These are phyloP conservation scores for Stellera chamaejasme DNA, from an alignment of 345 rosid species.

Conservation along the genomic window DNA sequence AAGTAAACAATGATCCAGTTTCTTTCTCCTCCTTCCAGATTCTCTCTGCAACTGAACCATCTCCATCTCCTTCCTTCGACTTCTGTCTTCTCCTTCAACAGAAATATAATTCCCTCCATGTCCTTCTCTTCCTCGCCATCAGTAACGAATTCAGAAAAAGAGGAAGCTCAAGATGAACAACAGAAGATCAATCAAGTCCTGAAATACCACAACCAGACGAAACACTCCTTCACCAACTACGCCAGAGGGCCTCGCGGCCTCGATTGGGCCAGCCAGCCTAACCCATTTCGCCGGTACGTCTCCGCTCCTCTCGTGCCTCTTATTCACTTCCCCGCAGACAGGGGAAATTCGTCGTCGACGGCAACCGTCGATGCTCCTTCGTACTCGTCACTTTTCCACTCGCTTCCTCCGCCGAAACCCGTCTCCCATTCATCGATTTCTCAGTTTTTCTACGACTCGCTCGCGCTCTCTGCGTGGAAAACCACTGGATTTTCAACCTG, in stretches of 20 bases:
- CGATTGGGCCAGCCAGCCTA: slow-evolving; percentile 91
- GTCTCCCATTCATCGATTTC: slow-evolving; percentile 51
- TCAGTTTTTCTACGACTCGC: slow-evolving; percentile 55
- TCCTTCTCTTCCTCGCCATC: slow-evolving; percentile 25
- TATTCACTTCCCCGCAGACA: slow-evolving; percentile 22
- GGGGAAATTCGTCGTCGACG: slow-evolving; percentile 7
- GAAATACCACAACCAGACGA: slow-evolving; percentile 66
- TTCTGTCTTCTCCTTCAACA: slow-evolving; percentile 15
- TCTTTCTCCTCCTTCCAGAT: slow-evolving; percentile 7
- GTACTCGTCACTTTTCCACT: slow-evolving; percentile 48
- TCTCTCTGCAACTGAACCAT: slow-evolving; percentile 2
- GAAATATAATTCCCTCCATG: slow-evolving; percentile 18
- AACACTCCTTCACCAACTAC: slow-evolving; percentile 55
- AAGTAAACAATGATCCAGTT: not conserved
- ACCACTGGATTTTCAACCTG: slow-evolving; percentile 68
- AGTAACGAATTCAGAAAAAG: slow-evolving; percentile 7
- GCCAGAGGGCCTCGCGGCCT: slow-evolving; percentile 87
- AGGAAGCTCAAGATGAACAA: slow-evolving; percentile 10
- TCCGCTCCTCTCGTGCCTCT: slow-evolving; percentile 59
- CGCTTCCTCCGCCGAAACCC: slow-evolving; percentile 56
- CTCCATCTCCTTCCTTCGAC: slow-evolving; percentile 13
- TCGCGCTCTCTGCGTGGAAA: slow-evolving; percentile 96
- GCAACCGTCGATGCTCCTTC: slow-evolving; percentile 19
- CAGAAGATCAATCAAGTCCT: slow-evolving; percentile 38
- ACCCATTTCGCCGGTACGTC: slow-evolving; percentile 77